Percentiles rank a stretch among this genome's conserved stretches.
Conservation (phyloP, 1,284 basidiomycete species). For the Tremellales sp. region DNA sequence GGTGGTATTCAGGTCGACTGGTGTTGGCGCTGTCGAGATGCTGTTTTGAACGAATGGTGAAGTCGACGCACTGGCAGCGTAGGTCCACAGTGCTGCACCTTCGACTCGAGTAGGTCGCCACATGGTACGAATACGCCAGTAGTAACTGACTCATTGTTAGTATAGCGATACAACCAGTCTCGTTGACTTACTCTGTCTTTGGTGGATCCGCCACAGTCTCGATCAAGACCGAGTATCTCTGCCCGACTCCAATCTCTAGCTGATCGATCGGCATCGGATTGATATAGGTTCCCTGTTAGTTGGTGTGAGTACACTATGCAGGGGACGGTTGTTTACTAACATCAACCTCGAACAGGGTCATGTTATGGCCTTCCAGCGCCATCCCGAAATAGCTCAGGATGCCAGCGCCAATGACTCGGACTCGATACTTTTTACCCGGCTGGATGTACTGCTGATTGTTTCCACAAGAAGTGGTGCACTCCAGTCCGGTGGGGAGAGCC, state of each 20-base stretch:
- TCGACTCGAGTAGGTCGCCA: conserved; percentile 9
- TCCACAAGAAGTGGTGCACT: conserved; percentile 6
- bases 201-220: conserved; percentile 6
- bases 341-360: conserved; percentile 14
- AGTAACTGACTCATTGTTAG: conserved; percentile 3
- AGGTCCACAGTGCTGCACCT: conserved; percentile 6
- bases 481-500: conserved; percentile 2
- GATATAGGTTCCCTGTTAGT: conserved; percentile 8
- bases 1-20: conserved; percentile 2
- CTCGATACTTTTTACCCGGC: conserved; percentile 7
- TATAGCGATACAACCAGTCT: neutral
- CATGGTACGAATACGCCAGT: conserved; percentile 6
- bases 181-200: conserved; percentile 4
- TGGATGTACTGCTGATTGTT: conserved; percentile 6
- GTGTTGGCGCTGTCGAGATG: too few relatives aligned
- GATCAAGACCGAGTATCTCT: conserved; percentile 15
- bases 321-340: conserved; percentile 2
- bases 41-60: too few relatives aligned
- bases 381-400: conserved; percentile 6
- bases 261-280: conserved; percentile 4
- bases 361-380: conserved; percentile 12
- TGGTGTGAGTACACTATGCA: neutral
- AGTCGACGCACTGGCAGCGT: neutral
- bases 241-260: conserved; percentile 8
- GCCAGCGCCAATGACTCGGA: conserved; percentile 6